phyloP scores from a whole-genome alignment of 2,329 filamentous ascomycete genomes.

The Penicillium sp. region DNA sequence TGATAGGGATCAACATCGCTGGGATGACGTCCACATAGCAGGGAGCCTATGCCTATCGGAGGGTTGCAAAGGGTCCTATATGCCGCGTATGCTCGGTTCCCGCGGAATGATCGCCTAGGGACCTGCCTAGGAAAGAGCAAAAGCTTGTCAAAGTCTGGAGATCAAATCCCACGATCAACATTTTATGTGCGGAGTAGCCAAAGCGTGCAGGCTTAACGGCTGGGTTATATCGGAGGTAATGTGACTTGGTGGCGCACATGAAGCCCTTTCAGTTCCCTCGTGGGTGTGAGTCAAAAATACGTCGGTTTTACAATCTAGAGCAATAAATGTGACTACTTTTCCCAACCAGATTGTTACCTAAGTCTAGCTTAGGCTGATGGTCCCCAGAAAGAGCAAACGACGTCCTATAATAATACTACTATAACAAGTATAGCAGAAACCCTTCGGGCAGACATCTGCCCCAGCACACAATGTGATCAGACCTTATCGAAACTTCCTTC shows the following conservation, averaged over 20 bases:
- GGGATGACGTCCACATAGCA: slow-evolving; percentile 18
- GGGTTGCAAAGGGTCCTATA: slow-evolving; percentile 5
- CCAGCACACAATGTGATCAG: not conserved
- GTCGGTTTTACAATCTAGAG: not conserved
- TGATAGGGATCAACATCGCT: slow-evolving; percentile 17
- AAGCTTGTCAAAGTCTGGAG: not conserved
- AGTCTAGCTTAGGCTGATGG: not conserved
- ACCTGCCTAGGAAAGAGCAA: slow-evolving; percentile 2
- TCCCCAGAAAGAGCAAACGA: not conserved
- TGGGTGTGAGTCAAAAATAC: not conserved
- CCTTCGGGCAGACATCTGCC: not conserved
- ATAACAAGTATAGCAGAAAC: not conserved
- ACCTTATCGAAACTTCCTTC: not conserved
- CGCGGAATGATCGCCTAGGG: slow-evolving; percentile 21
- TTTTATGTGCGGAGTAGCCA: not conserved
- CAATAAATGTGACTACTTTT: too few species aligned
- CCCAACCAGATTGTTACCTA: not conserved
- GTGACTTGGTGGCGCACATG: not conserved
- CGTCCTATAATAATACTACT: not conserved
- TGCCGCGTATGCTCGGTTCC: not conserved
- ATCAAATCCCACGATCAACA: not conserved
- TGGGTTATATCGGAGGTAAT: not conserved
- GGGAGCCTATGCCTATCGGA: slow-evolving; percentile 10
- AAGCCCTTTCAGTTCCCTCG: not conserved
- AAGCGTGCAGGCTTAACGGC: not conserved